Conservation (phyloP, 2,329 filamentous ascomycete species). For the Cryphonectria nitschkei region DNA sequence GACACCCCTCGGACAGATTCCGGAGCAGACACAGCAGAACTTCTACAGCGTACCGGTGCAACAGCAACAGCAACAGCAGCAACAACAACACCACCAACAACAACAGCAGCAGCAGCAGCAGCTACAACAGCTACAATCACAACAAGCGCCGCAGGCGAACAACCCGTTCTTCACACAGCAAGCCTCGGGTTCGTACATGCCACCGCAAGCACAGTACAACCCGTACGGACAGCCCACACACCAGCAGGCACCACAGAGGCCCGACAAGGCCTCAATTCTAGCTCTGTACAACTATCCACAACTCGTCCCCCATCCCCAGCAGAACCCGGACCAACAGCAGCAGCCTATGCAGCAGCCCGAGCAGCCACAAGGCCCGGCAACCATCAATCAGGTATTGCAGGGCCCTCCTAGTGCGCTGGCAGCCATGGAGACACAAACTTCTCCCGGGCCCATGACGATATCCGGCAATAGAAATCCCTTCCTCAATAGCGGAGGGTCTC, state of each 20-base stretch:
- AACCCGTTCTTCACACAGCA: constrained; percentile 27
- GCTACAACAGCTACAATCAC: constrained; percentile 29
- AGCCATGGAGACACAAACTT: constrained; percentile 35
- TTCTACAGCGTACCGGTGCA: constrained; percentile 40
- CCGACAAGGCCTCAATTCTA: constrained; percentile 76
- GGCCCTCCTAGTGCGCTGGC: constrained; percentile 38
- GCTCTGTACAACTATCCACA: constrained; percentile 71
- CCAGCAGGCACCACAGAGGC: constrained; percentile 47
- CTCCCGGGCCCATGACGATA: constrained; percentile 5
- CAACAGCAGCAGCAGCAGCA: constrained; percentile 31
- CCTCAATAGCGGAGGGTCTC: constrained; percentile 40
- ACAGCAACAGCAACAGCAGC: constrained; percentile 30
- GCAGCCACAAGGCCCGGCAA: constrained; percentile 33
- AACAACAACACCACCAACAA: constrained; percentile 36
- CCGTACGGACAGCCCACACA: constrained; percentile 13
- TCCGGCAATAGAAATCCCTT: constrained; percentile 62
- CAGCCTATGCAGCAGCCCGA: constrained; percentile 33
- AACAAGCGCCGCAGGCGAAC: constrained; percentile 32
- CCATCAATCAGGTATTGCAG: constrained; percentile 23
- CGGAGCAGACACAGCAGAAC: constrained; percentile 53
- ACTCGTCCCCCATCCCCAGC: constrained; percentile 46
- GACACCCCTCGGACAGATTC: constrained; percentile 52
- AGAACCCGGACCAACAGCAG: constrained; percentile 32
- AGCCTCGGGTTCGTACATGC: constrained; percentile 31
- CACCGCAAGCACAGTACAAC: constrained; percentile 26